Base-by-base conservation (phyloP, 129 eudicot genomes). In the Arctium minus region DNA sequence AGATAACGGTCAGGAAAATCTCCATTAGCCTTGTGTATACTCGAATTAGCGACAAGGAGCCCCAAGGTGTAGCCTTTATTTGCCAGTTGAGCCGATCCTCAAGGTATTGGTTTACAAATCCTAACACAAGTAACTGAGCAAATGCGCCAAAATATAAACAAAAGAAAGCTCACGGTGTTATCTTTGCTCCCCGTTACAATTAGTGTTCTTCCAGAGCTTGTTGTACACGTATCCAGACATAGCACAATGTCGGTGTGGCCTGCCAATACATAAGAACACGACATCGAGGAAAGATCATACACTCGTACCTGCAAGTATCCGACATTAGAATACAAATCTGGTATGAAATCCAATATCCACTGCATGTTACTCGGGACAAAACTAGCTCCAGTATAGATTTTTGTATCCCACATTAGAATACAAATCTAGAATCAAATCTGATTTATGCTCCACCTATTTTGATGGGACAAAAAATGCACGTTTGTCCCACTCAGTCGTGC, bases 181-280 rank as follows among this genome's bases (percentile, higher is more conserved):
- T 96, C 99, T 87, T 93, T 96, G 92, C 99, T 96, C 74, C 99
- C 99, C 0, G 99, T 93, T n/a, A 90, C 98, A 79, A 96, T 90
- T 32, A 93, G 90, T 12, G 97, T 88, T 86, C 87, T 91, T 80
- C 98, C 98, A 73, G 95, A 90, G 81, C 85, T 82, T 48, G 95
- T 79, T 22, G 88, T 85, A 83, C 97, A 91, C 9, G 99, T 96
- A 60, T 96, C 98, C 67, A 96, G 90, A 86, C 97, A 91, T 18
- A 93, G 75, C 64, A 96, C 88, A 73, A 91, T 87, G 84, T 93
- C 94, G 8, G 94, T 93, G 79, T 96, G 99, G 77, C 98, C 99
- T 22, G 96, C 88, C 85, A 96, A 86, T 65, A 96, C 98, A 84
- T 93, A 93, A 46, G 96, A 90, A 78, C 98, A 96, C 32, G 98